Base-by-base conservation (phyloP, 352 stramenopile genomes). In the Globisporangium apiculatum region DNA sequence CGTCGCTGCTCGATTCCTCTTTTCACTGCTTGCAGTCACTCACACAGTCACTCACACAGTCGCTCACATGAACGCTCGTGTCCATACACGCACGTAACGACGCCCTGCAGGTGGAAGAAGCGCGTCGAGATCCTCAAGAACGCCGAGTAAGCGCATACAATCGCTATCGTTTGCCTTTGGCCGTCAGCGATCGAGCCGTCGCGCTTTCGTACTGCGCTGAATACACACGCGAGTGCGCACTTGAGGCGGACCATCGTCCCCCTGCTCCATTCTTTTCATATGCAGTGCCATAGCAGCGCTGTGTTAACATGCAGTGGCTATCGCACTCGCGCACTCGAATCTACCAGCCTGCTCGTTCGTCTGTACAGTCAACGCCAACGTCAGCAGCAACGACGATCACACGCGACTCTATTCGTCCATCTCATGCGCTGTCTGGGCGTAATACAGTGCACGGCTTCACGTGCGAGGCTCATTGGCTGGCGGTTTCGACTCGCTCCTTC, bases 121-220 rank as follows among this genome's bases (percentile, higher is more conserved):
- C 81, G 84, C 45, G 79, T 89, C 47, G 73, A 85, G 59, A 79
- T 91, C 53, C 69, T 94, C 40, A 94, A 94, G 68, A 79, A 88
- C 63, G 68, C 70, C 53, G 58, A 87, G 59, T 87, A 84, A 69
- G 48, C 55, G 40, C 24, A 31, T 31, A 31, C 24, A 31, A 31
- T 31, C 24, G 24, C 24, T 31, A 31, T 31, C 24, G 24, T 31
- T 31, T 31, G 24, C 24, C 24, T 31, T 31, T 31, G 24, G 24
- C 24, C 24, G 24, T 31, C 24, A 31, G 24, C 24, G 24, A 31
- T 31, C 24, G 24, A 31, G 24, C 24, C 24, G 24, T 31, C 37
- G 14, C 10, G 18, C 18, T 47, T 47, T 4, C 24, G 24, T 31
- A 31, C 24, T 31, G 42, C 42, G 42, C 15, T 7, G 42, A 47